These are phyloP conservation scores for Fagopyrum tataricum DNA, from an alignment of 148 eudicot genomes.

Conservation along the genomic window DNA sequence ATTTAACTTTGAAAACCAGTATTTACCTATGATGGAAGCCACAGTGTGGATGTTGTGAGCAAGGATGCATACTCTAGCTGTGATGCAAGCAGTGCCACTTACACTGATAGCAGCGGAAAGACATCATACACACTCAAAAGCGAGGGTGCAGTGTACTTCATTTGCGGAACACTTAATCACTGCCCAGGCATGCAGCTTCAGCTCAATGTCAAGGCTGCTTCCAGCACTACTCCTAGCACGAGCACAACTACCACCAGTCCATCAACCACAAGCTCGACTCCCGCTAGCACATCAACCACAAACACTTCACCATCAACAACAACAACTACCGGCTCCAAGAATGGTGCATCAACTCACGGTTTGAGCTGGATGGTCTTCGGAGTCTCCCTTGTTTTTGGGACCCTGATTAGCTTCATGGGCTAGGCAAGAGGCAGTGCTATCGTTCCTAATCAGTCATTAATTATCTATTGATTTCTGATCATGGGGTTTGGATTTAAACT, in stretches of 20 bases:
- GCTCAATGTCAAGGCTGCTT: conserved; percentile 23
- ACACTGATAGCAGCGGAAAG: conserved; percentile 20
- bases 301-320: not conserved
- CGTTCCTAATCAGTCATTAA: not conserved
- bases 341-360: conserved; percentile 17
- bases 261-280: conserved; percentile 11
- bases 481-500: not conserved
- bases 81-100: conserved; percentile 20
- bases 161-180: conserved; percentile 34
- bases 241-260: conserved; percentile 8
- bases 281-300: not conserved
- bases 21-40: not conserved
- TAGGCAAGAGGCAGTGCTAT: conserved; percentile 48
- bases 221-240: not conserved
- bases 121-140: conserved; percentile 19
- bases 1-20: not conserved
- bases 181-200: conserved; percentile 36
- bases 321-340: not conserved
- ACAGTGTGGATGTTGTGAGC: conserved; percentile 9
- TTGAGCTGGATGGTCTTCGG: conserved; percentile 17
- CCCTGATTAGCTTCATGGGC: conserved; percentile 18
- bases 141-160: conserved; percentile 34
- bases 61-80: conserved; percentile 27
- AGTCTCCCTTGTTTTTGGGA: conserved; percentile 19
- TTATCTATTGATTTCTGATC: not conserved